phyloP scores from a whole-genome alignment of 371 early-diverging fungal species.

The Mucor irregularis region DNA sequence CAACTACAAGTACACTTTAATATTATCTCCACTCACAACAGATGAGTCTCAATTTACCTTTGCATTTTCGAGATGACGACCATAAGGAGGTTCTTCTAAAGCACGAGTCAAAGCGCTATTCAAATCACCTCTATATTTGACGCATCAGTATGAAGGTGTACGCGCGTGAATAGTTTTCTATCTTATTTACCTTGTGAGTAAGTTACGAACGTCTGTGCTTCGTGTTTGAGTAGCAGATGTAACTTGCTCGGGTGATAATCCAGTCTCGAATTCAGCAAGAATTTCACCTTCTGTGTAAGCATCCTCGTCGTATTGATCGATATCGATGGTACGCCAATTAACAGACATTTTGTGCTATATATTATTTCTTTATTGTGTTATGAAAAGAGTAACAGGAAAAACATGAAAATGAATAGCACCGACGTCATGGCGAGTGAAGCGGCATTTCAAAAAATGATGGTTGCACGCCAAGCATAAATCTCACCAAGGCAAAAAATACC shows the following conservation, averaged over 20 bases:
- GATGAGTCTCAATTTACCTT: no score
- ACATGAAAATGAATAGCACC: neutral
- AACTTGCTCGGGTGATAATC: constrained; percentile 53
- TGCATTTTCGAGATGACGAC: constrained; percentile 62
- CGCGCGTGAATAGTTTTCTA: neutral
- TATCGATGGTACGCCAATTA: constrained; percentile 83
- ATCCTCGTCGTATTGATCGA: constrained; percentile 85
- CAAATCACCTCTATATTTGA: constrained; percentile 61
- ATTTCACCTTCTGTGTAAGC: constrained; percentile 68
- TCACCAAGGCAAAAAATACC: neutral
- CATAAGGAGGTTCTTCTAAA: constrained; percentile 87
- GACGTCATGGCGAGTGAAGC: neutral
- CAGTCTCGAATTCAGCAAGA: constrained; percentile 39
- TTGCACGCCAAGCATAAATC: neutral
- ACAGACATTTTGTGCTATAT: constrained; percentile 27
- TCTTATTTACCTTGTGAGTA: constrained; percentile 38
- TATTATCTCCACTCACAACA: no score
- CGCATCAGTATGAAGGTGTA: neutral
- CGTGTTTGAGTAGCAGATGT: constrained; percentile 58
- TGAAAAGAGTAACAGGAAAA: neutral
- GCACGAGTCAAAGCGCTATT: constrained; percentile 67
- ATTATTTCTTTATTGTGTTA: neutral
- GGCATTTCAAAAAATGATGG: no score
- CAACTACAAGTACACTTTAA: constrained; percentile 36
- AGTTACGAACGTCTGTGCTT: constrained; percentile 62